These are phyloP conservation scores for Saturnispora serradocipensis DNA, from an alignment of 805 yeast genomes.

Conservation along the genomic window DNA sequence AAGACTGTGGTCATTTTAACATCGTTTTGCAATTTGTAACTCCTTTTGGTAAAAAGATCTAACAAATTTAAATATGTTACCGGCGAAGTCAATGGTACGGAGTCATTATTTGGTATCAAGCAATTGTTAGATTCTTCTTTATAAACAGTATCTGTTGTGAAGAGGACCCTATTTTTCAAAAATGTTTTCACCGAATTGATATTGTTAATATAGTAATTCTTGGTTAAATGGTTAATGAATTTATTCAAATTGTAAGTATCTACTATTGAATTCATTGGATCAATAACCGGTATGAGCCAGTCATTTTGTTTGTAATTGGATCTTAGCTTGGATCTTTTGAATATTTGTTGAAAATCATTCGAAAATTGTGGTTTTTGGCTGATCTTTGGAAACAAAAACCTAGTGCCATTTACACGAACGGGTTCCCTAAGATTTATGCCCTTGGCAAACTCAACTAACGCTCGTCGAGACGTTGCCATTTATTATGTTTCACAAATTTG, in stretches of 20 bases:
- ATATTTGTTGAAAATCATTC: neutral
- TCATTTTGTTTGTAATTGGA: slow-evolving; percentile 1
- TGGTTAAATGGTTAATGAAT: slow-evolving; percentile 5
- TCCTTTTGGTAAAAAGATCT: slow-evolving; percentile 8
- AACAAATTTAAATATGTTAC: neutral
- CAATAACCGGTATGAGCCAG: slow-evolving; percentile 3
- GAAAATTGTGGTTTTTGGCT: neutral
- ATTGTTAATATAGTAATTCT: slow-evolving; percentile 4
- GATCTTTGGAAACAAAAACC: neutral
- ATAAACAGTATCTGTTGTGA: slow-evolving; percentile 1
- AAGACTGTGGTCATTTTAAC: slow-evolving; percentile 1
- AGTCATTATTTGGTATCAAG: neutral
- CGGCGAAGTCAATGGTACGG: slow-evolving; percentile 2
- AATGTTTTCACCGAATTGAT: slow-evolving; percentile 7
- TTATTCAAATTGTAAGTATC: slow-evolving; percentile 1
- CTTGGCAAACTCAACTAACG: neutral
- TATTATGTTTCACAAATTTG: neutral
- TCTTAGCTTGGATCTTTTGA: neutral
- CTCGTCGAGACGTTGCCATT: slow-evolving; percentile 1
- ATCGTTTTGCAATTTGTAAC: neutral
- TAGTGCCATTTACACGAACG: neutral
- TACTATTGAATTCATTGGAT: slow-evolving; percentile 4
- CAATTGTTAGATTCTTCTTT: neutral
- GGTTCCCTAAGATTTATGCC: neutral
- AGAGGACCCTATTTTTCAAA: slow-evolving; percentile 7